Base-by-base conservation (phyloP, 345 rosid species). In the Sisymbrium irio region DNA sequence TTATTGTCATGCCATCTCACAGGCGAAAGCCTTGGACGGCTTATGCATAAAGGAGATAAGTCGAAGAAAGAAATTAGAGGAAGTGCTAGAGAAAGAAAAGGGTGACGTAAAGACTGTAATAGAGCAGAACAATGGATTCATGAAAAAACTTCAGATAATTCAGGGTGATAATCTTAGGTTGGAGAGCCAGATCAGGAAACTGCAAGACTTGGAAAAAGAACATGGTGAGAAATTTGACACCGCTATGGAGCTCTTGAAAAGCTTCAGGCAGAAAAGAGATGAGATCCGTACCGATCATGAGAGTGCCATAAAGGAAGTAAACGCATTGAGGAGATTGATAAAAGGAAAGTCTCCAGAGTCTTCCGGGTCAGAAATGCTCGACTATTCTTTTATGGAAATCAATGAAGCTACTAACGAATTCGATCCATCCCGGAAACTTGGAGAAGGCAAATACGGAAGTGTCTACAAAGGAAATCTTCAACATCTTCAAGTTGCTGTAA, bases 381-480 rank as follows among this genome's bases (percentile, higher is more conserved):
- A 87, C 20, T 88, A 86, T 77, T 89, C 98, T 53, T 94, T 94
- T 73, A 63, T 78, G 74, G 97, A 93, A 80, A 80, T 93, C 76
- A 88, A 81, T 61, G 84, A 89, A 62, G 97, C 94, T 71, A 93
- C 97, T 58, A 78, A 80, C 41, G 69, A 83, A 32, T 88, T 93
- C 47, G 94, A 93, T 58, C 95, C 83, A 3, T 85, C 90, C 53
- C 82, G 86, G 87, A 91, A 84, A 81, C 91, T 94, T 67, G 90
- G 91, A 66, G 98, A 91, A 61, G 97, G 96, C 69, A 84, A 77
- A 72, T 84, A 82, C 60, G 98, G 98, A 75, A 87, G 86, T 75
- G 77, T 87, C 45, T 93, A 91, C 77, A 85, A 80, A 78, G 96
- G 98, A 60, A 51, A 82, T 37, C 90, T 93, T 54, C 89, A 80